Evolutionary conservation across 108 stramenopile species (phyloP).

Genomic region (Mediolabrus comicus): DNA sequence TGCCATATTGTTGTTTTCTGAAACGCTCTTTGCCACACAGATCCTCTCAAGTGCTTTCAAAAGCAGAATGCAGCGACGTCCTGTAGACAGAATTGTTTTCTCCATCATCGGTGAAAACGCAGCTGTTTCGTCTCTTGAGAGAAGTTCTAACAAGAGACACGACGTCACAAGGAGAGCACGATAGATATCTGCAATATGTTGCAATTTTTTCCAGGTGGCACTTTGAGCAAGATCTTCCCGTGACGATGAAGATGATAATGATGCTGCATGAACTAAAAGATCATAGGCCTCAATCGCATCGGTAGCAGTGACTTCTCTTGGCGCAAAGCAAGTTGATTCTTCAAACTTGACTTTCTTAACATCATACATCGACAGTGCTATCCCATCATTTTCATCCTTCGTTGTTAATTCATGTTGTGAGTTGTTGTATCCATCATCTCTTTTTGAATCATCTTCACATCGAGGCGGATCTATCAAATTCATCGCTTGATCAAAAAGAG

Average conservation of each 20-base stretch:
- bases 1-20: not conserved
- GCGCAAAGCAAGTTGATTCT: not conserved
- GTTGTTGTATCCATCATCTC: not conserved
- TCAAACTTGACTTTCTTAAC: not conserved
- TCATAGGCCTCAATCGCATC: slow-evolving; percentile 31
- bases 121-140: not conserved
- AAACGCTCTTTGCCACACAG: slow-evolving; percentile 24
- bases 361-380: not conserved
- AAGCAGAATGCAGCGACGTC: slow-evolving; percentile 24
- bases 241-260: not conserved
- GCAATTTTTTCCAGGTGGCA: slow-evolving; percentile 14
- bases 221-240: not conserved
- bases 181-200: slow-evolving; percentile 24
- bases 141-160: slow-evolving; percentile 34
- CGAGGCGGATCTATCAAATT: slow-evolving; percentile 31
- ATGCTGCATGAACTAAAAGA: slow-evolving; percentile 24
- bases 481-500: slow-evolving; percentile 15
- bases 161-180: slow-evolving; percentile 35
- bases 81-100: slow-evolving; percentile 18
- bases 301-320: slow-evolving; percentile 10
- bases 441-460: not conserved
- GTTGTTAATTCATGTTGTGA: not conserved
- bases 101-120: slow-evolving; percentile 13
- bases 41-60: slow-evolving; percentile 26
- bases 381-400: too few relatives aligned